Percentiles rank a stretch among this genome's conserved stretches.
phyloP scores from a whole-genome alignment of 2,329 filamentous ascomycete genomes.

The Colletotrichum tanaceti region DNA sequence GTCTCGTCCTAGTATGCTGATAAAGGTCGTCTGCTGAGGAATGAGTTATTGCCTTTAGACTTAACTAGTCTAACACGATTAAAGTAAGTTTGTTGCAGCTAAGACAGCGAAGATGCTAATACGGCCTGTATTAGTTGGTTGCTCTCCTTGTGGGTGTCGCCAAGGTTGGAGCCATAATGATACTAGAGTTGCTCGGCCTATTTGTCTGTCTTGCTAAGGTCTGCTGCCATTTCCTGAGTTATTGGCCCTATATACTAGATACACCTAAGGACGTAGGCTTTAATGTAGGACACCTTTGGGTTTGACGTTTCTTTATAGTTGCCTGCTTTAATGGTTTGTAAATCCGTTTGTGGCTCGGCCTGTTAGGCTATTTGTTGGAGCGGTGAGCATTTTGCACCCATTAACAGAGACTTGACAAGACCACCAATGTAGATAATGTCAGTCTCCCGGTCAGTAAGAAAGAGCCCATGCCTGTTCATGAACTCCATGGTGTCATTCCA shows the following conservation, averaged over 20 bases:
- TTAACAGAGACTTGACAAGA: not conserved
- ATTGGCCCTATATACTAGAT: not conserved
- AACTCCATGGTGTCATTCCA: conserved; percentile 48
- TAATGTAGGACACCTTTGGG: not conserved
- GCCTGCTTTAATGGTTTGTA: not conserved
- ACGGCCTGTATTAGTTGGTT: not conserved
- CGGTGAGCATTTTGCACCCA: not conserved
- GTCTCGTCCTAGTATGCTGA: not conserved
- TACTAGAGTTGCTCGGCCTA: not conserved
- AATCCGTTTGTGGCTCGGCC: not conserved
- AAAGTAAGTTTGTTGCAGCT: not conserved
- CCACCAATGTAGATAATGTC: conserved; percentile 21
- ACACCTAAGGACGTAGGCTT: not conserved
- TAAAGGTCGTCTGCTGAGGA: not conserved
- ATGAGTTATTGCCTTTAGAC: not conserved
- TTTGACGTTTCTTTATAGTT: not conserved
- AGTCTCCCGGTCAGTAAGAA: not conserved
- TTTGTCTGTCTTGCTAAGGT: not conserved
- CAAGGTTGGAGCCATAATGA: not conserved
- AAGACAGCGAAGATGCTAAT: not conserved
- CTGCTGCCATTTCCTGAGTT: not conserved
- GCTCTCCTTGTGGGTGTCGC: not conserved
- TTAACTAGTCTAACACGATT: not conserved
- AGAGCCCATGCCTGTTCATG: conserved; percentile 35
- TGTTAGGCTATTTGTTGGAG: not conserved